Evolutionary conservation across 2,329 filamentous ascomycete genomes (phyloP), one percentile per base, ranked within the genome.

Genomic region (Epichloe glyceriae): DNA sequence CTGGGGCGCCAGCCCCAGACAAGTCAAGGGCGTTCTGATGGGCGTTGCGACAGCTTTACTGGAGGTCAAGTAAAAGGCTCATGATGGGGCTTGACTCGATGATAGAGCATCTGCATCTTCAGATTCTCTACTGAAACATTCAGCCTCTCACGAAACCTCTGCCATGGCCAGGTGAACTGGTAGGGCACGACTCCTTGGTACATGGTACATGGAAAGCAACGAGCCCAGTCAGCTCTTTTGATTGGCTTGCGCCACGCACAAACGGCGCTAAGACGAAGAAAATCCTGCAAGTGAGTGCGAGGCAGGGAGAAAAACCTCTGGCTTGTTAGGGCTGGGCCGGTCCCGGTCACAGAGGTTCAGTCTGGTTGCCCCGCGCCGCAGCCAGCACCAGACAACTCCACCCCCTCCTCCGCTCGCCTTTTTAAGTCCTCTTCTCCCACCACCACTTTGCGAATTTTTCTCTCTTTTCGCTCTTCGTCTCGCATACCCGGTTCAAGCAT

Each of bases 401-500:
- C 58, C 59, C 56, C 47, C 57, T 59, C 57, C 54, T 56, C 58
- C 58, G 51, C 55, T 54, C 54, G 54, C 64, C 58, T 49, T 66
- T 67, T 68, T 67, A 67, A 68, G 65, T 62, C 63, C 61, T 61
- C 57, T 63, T 61, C 63, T 63, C 65, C 65, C 66, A 62, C 67
- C 63, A 54, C 58, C 60, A 54, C 54, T 58, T 62, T 67, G 61
- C 46, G 57, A 57, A 59, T 57, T 62, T 65, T 67, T 65, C 56
- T 64, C 60, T 57, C 56, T 62, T 65, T 66, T 59, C 61, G 63
- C 64, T 68, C 67, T 59, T 69, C 62, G 66, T 69, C 67, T 67
- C 65, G 66, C 67, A 69, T 68, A 69, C 67, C 67, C 64, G 66
- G 66, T 69, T 68, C 66, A 68, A 68, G 66, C 66, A 67, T 67